Base-by-base conservation (phyloP, 352 stramenopile genomes). In the Halophytophthora polymorphica region DNA sequence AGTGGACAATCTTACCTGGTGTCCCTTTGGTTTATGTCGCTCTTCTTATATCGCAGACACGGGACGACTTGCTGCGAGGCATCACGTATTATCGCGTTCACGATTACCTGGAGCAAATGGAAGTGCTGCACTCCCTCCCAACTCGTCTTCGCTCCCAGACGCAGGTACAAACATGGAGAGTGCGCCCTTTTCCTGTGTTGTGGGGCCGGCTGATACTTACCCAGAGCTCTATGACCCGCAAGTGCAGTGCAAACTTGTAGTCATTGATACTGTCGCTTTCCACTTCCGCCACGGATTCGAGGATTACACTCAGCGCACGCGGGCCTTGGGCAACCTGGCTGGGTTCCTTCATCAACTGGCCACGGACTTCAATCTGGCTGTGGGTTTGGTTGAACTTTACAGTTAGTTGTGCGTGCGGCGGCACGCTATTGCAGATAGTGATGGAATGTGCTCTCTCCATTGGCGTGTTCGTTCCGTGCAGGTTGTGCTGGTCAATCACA, bases 201-300 rank as follows among this genome's bases (percentile, higher is more conserved):
- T 15, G 33, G 22, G 28, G 18, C 21, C 25, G 17, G 7, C n/a
- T 36, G 6, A 2, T 31, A 41, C 10, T 14, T 31, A 19, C 14
- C 33, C 28, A 53, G 13, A 17, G 31, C 35, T 7, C 23, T 50
- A 11, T 50, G 38, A 40, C 39, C 8, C 17, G 7, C 34, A 0
- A 28, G 22, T 56, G 6, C 56, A 95, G 60, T 83, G 96, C 39
- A 86, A 88, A 42, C 57, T 98, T 14, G 23, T 98, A 8, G 73
- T 98, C 3, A 52, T 98, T n/a, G 95, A 98, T 53, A 96, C 80
- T 19, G 69, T 98, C 17, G 89, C 95, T 13, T 98, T 98, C 73
- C 95, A 98, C 62, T 97, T 96, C 67, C 77, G 95, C 10, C 86
- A 96, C 40, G 81, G 73, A 0, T 92, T 88, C 43, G 77, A 92